Evolutionary conservation across 177 flowering plant species (phyloP), one percentile per base, ranked within the genome.

Genomic region (Tripterygium wilfordii): DNA sequence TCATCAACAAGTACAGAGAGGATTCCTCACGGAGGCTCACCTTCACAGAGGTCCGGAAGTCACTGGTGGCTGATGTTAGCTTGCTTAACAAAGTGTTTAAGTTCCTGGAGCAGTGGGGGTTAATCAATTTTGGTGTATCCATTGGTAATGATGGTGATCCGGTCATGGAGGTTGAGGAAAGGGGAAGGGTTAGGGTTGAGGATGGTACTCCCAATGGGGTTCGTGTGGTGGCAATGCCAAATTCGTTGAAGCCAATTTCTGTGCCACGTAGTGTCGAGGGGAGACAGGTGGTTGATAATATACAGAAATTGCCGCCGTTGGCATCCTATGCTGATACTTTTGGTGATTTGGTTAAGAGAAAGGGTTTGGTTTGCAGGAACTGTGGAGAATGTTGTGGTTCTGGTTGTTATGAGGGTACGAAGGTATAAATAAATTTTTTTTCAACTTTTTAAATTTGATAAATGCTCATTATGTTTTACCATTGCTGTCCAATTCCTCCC

Each of bases 1-100:
- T 92, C 29, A 86, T 92, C 53, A 71, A 68, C 53, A 89, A 83
- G 64, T 92, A 67, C 71, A 67, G 99, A 14, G 97, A 92, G 54
- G 89, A 86, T 23, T 91, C 97, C 37, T 53, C 75, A 0, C 60
- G 85, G 48, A 60, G 67, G 48, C 82, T 92, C 21, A 70, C 79
- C 0, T 92, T 92, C 68, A 82, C 97, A 16, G 84, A 84, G 30
- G 62, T 87, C 24, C 72, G 99, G 1, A 86, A 84, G 40, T 76
- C 81, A 10, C 61, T 92, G 25, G 79, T 92, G 9, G 97, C 97
- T 8, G 99, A 89, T 49, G 81, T 89, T 29, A 69, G 51, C 33
- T 26, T 77, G 42, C 72, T 92, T 15, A 69, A 42, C 37, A 86
- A 76, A 57, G 91, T 89, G 3, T 92, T 82, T 49, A 22, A 17